Conservation (phyloP, 129 eudicot genomes). For the Calendula officinalis region DNA sequence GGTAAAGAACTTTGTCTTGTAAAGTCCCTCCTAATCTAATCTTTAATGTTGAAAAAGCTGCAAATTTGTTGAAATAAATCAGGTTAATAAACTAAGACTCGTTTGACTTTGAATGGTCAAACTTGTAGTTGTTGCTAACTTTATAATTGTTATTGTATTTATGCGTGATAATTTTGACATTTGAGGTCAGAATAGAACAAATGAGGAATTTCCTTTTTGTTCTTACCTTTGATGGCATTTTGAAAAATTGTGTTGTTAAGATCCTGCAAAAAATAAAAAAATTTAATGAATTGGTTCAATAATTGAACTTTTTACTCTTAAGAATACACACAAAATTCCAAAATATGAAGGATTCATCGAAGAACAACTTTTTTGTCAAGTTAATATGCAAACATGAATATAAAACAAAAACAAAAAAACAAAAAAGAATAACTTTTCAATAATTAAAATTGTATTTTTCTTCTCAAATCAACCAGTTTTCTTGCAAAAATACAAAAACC, state of each 20-base stretch:
- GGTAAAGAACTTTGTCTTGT: constrained; percentile 74
- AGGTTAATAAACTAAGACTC: constrained; percentile 19
- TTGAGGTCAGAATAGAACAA: constrained; percentile 5
- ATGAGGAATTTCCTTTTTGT: constrained; percentile 1
- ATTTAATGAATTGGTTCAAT: constrained; percentile 6
- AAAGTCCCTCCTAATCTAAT: constrained; percentile 92
- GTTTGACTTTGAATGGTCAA: constrained; percentile 13
- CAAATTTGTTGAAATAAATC: constrained; percentile 27
- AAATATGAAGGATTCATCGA: constrained; percentile 13
- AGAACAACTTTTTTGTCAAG: constrained; percentile 16
- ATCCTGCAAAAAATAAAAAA: constrained; percentile 56
- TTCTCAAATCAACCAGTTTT: constrained; percentile 11
- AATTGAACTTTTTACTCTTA: background rate
- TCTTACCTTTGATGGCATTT: constrained; percentile 75
- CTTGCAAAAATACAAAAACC: background rate
- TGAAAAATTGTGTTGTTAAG: constrained; percentile 55
- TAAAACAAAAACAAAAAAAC: constrained; percentile 7
- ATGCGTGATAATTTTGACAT: constrained; percentile 13
- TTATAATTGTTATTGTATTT: constrained; percentile 1
- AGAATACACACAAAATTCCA: constrained; percentile 18
- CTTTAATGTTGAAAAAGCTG: constrained; percentile 87
- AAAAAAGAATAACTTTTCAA: constrained; percentile 4
- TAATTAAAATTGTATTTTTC: background rate
- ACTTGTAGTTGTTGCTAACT: constrained; percentile 11
- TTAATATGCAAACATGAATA: constrained; percentile 3